Evolutionary conservation across 2,329 filamentous ascomycete genomes (phyloP).

Genomic region (Plectosphaerella plurivora): DNA sequence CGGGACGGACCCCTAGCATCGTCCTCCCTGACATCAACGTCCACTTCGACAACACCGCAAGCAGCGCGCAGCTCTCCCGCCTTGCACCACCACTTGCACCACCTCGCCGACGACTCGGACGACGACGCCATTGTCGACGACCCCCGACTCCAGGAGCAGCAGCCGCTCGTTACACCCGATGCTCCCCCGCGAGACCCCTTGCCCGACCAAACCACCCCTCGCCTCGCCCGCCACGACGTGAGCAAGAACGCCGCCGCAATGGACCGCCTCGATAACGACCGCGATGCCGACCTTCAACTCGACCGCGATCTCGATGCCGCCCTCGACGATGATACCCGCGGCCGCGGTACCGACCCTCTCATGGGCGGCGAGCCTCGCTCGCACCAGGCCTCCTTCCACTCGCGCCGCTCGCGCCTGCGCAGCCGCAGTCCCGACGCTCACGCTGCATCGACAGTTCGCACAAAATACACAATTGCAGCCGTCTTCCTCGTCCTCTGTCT

Average conservation of each 20-base stretch:
- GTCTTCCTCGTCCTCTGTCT: slow-evolving; percentile 81
- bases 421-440: slow-evolving; percentile 55
- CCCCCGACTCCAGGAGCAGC: not conserved
- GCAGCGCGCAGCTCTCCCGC: not conserved
- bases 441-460: slow-evolving; percentile 52
- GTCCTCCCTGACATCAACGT: not conserved
- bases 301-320: slow-evolving; percentile 16
- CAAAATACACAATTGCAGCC: slow-evolving; percentile 82
- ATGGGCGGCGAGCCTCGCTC: slow-evolving; percentile 9
- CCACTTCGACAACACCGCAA: not conserved
- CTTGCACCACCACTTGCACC: too few species aligned
- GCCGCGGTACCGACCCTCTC: slow-evolving; percentile 9
- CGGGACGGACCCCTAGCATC: not conserved
- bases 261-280: slow-evolving; percentile 33
- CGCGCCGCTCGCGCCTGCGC: slow-evolving; percentile 64
- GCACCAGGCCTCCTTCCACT: slow-evolving; percentile 18
- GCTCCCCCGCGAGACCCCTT: slow-evolving; percentile 13
- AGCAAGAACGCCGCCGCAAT: slow-evolving; percentile 36
- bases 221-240: slow-evolving; percentile 33
- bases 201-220: slow-evolving; percentile 25
- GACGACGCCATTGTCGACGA: not conserved
- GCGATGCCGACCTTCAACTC: slow-evolving; percentile 3
- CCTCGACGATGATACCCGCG: slow-evolving; percentile 14
- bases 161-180: slow-evolving; percentile 1
- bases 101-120: not conserved